phyloP scores from a whole-genome alignment of 225 moss, liverwort and hornwort genomes.

The Antitrichia curtipendula region DNA sequence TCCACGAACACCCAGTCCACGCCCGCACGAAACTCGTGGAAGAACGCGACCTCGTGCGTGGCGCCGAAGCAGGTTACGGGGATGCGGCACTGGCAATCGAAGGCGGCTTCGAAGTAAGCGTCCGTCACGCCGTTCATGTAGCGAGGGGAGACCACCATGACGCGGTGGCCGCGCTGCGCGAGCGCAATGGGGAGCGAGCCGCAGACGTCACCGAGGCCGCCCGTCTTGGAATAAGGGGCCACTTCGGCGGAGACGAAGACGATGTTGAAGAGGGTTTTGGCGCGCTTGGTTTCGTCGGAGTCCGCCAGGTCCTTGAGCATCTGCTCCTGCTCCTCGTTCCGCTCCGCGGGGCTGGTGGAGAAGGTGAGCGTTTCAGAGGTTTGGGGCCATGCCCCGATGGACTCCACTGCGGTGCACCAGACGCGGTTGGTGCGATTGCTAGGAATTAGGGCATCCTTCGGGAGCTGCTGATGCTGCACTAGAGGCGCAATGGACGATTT shows the following conservation, averaged over 20 bases:
- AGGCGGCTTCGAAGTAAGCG: conserved; percentile 43
- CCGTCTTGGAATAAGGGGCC: conserved; percentile 89
- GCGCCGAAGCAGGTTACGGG: conserved; percentile 63
- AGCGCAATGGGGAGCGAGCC: conserved; percentile 83
- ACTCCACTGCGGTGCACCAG: conserved; percentile 24
- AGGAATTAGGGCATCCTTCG: background rate
- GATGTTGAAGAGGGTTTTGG: conserved; percentile 63
- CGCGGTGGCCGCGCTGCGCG: conserved; percentile 82
- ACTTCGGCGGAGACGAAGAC: conserved; percentile 86
- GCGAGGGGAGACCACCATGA: conserved; percentile 88
- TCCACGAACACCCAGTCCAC: conserved; percentile 99
- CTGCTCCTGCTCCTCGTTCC: conserved; percentile 35
- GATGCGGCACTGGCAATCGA: conserved; percentile 85
- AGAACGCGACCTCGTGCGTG: conserved; percentile 76
- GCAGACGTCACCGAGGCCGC: conserved; percentile 90
- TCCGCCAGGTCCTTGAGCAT: conserved; percentile 26
- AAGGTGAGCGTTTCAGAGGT: background rate
- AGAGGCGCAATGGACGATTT: background rate
- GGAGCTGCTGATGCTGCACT: background rate
- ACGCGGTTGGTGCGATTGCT: background rate
- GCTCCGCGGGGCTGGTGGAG: background rate
- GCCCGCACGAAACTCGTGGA: conserved; percentile 79
- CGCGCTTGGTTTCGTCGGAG: conserved; percentile 44
- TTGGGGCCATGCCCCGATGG: conserved; percentile 21
- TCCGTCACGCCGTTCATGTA: conserved; percentile 84